phyloP scores from a whole-genome alignment of 2,329 filamentous ascomycete genomes.

The Pestalotiopsis sp. region DNA sequence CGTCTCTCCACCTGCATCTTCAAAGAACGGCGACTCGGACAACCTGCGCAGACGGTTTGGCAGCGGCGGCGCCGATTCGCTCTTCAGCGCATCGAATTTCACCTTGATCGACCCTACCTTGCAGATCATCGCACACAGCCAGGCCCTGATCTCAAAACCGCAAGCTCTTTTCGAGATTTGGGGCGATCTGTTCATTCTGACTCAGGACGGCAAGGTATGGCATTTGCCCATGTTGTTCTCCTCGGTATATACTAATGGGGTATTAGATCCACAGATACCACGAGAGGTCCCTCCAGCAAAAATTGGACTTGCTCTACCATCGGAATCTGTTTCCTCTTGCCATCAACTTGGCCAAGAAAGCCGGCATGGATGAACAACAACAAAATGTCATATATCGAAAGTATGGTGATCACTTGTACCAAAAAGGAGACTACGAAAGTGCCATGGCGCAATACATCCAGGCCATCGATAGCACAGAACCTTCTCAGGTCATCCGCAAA shows the following conservation, averaged over 20 bases:
- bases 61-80: slow-evolving; percentile 69
- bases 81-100: slow-evolving; percentile 87
- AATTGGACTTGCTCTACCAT: slow-evolving; percentile 91
- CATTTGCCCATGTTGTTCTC: neutral
- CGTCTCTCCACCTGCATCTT: slow-evolving; percentile 70
- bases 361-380: slow-evolving; percentile 76
- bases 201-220: slow-evolving; percentile 84
- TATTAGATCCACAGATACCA: slow-evolving; percentile 79
- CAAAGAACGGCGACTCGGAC: slow-evolving; percentile 57
- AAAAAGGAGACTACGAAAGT: slow-evolving; percentile 93
- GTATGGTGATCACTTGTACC: slow-evolving; percentile 93
- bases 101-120: slow-evolving; percentile 90
- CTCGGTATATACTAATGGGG: slow-evolving; percentile 22
- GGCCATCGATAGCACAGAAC: slow-evolving; percentile 94
- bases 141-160: slow-evolving; percentile 80
- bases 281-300: slow-evolving; percentile 87
- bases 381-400: slow-evolving; percentile 91
- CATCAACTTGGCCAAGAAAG: slow-evolving; percentile 90
- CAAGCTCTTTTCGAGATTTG: slow-evolving; percentile 83
- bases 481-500: slow-evolving; percentile 94
- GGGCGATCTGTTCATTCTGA: slow-evolving; percentile 90
- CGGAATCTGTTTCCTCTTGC: slow-evolving; percentile 90
- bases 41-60: slow-evolving; percentile 74
- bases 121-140: slow-evolving; percentile 86
- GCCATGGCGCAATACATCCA: slow-evolving; percentile 99